Conservation (phyloP, 139 green algal genomes). For the Trebouxia sp. region DNA sequence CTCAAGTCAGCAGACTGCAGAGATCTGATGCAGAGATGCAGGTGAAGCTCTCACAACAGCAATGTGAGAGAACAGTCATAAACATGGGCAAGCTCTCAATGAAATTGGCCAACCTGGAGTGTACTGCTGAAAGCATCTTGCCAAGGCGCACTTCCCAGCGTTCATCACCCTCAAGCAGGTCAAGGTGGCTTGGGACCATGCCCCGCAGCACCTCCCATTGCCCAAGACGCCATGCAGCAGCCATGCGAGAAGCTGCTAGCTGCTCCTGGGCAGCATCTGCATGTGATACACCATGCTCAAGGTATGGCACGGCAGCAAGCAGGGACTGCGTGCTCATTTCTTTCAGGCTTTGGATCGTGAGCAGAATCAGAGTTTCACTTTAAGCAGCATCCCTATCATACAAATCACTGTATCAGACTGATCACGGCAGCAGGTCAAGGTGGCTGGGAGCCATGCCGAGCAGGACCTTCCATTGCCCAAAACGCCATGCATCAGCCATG, state of each 20-base stretch:
- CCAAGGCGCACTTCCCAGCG: conserved; percentile 76
- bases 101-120: conserved; percentile 32
- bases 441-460: conserved; percentile 47
- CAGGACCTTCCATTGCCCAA: conserved; percentile 82
- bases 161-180: conserved; percentile 44
- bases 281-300: neutral
- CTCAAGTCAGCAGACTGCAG: too few species aligned
- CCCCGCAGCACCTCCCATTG: conserved; percentile 75
- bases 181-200: conserved; percentile 35
- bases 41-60: too few species aligned
- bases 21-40: too few species aligned
- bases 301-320: too few species aligned
- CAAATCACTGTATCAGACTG: too few species aligned
- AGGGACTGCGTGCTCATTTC: too few species aligned
- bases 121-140: conserved; percentile 55
- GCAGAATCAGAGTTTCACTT: too few species aligned
- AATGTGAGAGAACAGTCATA: too few species aligned
- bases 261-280: conserved; percentile 33
- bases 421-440: conserved; percentile 36
- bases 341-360: too few species aligned
- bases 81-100: too few species aligned
- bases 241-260: conserved; percentile 70
- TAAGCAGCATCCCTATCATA: too few species aligned
- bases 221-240: conserved; percentile 88
- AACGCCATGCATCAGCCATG: conserved; percentile 83